Evolutionary conservation across 2,329 filamentous ascomycete species (phyloP), one percentile per base, ranked within the genome.

Genomic region (Chrysosporium queenslandicum): DNA sequence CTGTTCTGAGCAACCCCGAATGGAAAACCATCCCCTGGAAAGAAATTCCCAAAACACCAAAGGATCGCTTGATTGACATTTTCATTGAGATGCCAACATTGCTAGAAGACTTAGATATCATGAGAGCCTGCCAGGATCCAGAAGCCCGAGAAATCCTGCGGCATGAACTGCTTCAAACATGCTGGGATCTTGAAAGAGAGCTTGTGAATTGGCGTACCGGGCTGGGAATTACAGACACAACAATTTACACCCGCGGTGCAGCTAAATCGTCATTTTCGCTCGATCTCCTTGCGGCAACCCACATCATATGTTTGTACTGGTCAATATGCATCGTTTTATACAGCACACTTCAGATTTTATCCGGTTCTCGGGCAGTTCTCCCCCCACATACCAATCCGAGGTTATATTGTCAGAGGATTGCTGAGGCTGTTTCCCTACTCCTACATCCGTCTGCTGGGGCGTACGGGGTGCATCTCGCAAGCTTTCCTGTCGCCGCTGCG

Each of bases 21-120:
- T 71, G 67, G 68, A 66, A 65, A 39, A 68, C 59, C 0, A 45
- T 66, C 3, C 68, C 68, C 1, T 70, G 67, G 68, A 58, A 43
- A 23, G 59, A 56, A 14, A 56, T 59, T 34, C 56, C 56, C 18
- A 66, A 68, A 52, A 64, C 62, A 1, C 59, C 64, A 21, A 63
- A 65, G 29, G 68, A 70, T 50, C 53, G 53, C 3, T 58, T 71
- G 18, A 49, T 68, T 4, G 66, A 69, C 50, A 60, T 67, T 11
- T 53, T 66, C 7, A 61, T 62, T 6, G 56, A 58, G 2, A 52
- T 69, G 6, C 68, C 67, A 1, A 61, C 60, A 20, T 52, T 68
- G 8, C 51, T 68, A 3, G 62, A 63, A 52, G 57, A 60, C 1
- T 53, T 67, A 1, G 66, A 69, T 25, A 51, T 29, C 45, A 45